Conservation (phyloP, 306 rosid genomes). For the Trifolium fragiferum region DNA sequence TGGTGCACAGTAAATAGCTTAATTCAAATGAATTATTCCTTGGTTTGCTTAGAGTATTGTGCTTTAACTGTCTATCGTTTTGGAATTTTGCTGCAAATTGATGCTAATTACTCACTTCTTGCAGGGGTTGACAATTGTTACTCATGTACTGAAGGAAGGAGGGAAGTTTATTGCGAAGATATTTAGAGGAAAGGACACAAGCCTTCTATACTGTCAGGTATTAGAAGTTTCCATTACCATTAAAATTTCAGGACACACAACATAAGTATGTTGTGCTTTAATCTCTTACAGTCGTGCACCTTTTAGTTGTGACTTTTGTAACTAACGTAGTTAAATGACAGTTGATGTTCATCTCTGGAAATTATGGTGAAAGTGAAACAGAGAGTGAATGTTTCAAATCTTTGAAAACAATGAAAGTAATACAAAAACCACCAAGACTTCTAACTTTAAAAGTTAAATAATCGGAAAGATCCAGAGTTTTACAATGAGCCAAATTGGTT, state of each 20-base stretch:
- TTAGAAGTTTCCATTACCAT: conserved; percentile 38
- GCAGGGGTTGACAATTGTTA: conserved; percentile 96
- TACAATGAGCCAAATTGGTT: conserved; percentile 29
- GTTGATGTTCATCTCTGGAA: conserved; percentile 18
- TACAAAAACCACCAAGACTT: conserved; percentile 26
- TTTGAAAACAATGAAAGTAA: conserved; percentile 28
- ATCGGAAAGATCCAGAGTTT: conserved; percentile 8
- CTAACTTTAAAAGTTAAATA: conserved; percentile 8
- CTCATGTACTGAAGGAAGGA: conserved; percentile 92
- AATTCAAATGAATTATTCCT: conserved; percentile 1
- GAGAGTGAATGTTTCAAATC: conserved; percentile 9
- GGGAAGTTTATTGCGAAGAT: conserved; percentile 95
- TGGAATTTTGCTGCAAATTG: conserved; percentile 37
- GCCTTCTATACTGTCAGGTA: conserved; percentile 97
- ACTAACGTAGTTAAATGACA: background rate
- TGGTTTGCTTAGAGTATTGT: conserved; percentile 12
- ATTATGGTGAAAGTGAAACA: background rate
- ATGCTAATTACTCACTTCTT: conserved; percentile 36
- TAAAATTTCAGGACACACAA: conserved; percentile 16
- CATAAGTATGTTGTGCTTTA: conserved; percentile 12
- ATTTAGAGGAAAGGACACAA: conserved; percentile 94
- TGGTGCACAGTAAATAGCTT: background rate
- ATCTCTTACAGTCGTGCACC: conserved; percentile 8
- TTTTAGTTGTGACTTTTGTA: conserved; percentile 33
- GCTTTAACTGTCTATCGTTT: conserved; percentile 26